phyloP scores from a whole-genome alignment of 306 rosid species.

The Sechiopsis laciniata region DNA sequence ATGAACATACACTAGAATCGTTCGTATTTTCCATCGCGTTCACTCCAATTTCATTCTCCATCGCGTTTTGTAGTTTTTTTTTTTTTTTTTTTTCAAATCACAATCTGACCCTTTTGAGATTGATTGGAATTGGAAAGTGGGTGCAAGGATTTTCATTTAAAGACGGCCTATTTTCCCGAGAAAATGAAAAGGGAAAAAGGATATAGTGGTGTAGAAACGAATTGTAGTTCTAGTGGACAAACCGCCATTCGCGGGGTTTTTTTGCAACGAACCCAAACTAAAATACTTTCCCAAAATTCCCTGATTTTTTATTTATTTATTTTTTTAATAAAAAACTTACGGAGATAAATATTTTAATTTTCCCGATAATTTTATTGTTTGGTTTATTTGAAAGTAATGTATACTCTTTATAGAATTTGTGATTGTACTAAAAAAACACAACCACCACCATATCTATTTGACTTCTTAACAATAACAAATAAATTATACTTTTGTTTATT shows the following conservation, averaged over 20 bases:
- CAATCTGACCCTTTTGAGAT: background rate
- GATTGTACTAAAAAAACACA: too few relatives aligned
- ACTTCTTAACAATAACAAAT: too few relatives aligned
- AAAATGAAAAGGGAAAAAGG: background rate
- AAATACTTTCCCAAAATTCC: background rate
- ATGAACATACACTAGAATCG: constrained; percentile 1
- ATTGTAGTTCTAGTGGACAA: constrained; percentile 9
- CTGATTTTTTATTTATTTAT: background rate
- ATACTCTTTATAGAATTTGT: too few relatives aligned
- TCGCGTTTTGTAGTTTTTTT: too few relatives aligned
- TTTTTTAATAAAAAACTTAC: too few relatives aligned
- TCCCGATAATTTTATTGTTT: too few relatives aligned
- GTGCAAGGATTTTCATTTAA: constrained; percentile 3
- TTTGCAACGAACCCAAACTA: background rate
- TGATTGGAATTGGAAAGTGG: constrained; percentile 6
- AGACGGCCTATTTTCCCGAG: constrained; percentile 19
- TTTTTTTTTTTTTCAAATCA: background rate
- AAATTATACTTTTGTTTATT: too few relatives aligned
- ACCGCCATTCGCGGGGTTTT: constrained; percentile 16
- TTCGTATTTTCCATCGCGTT: too few relatives aligned
- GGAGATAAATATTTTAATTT: too few relatives aligned
- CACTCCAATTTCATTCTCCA: too few relatives aligned
- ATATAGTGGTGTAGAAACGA: background rate
- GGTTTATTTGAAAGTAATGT: too few relatives aligned
- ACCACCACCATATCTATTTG: too few relatives aligned